Evolutionary conservation across 1,284 basidiomycete genomes (phyloP).

Genomic region (Naganishia cerealis): DNA sequence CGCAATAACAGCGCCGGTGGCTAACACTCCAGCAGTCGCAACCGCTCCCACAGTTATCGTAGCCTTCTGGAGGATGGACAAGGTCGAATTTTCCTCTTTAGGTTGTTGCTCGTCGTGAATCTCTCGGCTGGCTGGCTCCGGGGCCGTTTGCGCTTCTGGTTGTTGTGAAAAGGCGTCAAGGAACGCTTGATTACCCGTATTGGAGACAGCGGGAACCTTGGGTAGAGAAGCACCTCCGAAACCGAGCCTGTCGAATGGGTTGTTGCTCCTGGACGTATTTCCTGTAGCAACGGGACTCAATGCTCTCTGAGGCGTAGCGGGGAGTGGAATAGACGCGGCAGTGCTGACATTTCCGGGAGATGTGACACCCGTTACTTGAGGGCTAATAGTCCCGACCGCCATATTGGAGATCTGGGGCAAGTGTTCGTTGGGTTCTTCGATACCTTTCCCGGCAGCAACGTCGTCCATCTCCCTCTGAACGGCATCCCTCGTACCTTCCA

Average conservation of each 20-base stretch:
- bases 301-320: slow-evolving; percentile 63
- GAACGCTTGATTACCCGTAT: slow-evolving; percentile 31
- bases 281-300: slow-evolving; percentile 54
- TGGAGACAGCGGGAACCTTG: slow-evolving; percentile 39
- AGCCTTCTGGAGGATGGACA: slow-evolving; percentile 31
- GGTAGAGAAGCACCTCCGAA: slow-evolving; percentile 27
- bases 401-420: slow-evolving; percentile 35
- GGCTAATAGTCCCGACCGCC: slow-evolving; percentile 49
- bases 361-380: slow-evolving; percentile 49
- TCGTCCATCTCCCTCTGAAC: slow-evolving; percentile 71
- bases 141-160: slow-evolving; percentile 15
- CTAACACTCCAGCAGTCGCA: slow-evolving; percentile 29
- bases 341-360: slow-evolving; percentile 52
- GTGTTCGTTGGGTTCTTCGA: slow-evolving; percentile 56
- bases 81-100: slow-evolving; percentile 9
- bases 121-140: slow-evolving; percentile 11
- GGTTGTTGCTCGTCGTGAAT: not conserved
- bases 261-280: slow-evolving; percentile 64
- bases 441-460: slow-evolving; percentile 57
- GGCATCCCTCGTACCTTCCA: slow-evolving; percentile 74
- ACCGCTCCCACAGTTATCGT: slow-evolving; percentile 34
- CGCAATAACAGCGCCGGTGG: slow-evolving; percentile 38
- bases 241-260: slow-evolving; percentile 82
- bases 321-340: slow-evolving; percentile 68
- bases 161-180: slow-evolving; percentile 17